phyloP scores from a whole-genome alignment of 116 monocot species.

The Cymodocea nodosa region DNA sequence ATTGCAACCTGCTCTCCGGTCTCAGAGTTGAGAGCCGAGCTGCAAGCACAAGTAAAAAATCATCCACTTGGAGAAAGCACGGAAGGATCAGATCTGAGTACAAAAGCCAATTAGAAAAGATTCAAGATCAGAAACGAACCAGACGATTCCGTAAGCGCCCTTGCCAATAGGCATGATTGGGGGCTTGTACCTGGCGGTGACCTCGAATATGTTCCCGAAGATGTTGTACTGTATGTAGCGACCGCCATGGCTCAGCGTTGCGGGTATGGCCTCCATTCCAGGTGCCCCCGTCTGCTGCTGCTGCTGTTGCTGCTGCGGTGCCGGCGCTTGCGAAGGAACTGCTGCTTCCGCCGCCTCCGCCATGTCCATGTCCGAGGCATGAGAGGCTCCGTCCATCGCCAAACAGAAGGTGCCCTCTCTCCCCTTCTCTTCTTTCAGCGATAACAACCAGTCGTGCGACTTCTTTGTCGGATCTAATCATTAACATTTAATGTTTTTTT shows the following conservation, averaged over 20 bases:
- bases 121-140: conserved; percentile 5
- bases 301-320: not conserved
- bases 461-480: no score
- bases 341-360: conserved; percentile 13
- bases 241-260: conserved; percentile 21
- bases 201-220: conserved; percentile 36
- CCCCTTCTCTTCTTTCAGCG: no score
- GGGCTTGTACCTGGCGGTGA: conserved; percentile 30
- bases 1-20: conserved; percentile 62
- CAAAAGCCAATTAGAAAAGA: no score
- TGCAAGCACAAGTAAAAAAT: conserved; percentile 6
- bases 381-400: not conserved
- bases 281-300: not conserved
- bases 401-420: not conserved
- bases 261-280: conserved; percentile 14
- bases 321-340: not conserved
- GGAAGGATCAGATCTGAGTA: not conserved
- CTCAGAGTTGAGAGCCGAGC: conserved; percentile 52
- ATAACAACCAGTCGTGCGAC: no score
- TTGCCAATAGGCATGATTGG: conserved; percentile 35
- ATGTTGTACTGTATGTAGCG: conserved; percentile 35
- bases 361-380: conserved; percentile 15
- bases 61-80: not conserved
- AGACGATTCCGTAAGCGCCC: conserved; percentile 38
- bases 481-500: no score